Percentiles rank a stretch among this genome's conserved stretches.
These are phyloP conservation scores for Monosporascus sp. DNA, from an alignment of 2,329 filamentous ascomycete species.

Conservation along the genomic window DNA sequence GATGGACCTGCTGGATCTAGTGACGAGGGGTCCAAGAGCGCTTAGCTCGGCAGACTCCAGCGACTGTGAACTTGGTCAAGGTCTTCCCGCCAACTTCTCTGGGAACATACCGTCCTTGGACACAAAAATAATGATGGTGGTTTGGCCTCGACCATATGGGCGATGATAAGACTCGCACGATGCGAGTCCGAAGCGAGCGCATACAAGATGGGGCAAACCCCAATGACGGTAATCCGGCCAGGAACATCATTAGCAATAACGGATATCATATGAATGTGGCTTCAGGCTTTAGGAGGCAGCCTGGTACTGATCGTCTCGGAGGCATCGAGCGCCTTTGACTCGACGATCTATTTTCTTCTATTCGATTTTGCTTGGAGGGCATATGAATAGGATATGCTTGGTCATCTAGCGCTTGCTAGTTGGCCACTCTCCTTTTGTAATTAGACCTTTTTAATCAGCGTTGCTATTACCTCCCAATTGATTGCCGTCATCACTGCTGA, in stretches of 20 bases:
- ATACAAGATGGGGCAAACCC: too few relatives aligned
- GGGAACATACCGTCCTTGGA: not conserved
- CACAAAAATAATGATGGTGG: too few relatives aligned
- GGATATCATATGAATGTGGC: not conserved
- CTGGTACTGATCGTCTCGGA: not conserved
- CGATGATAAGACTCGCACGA: too few relatives aligned
- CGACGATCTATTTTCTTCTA: slow-evolving; percentile 1
- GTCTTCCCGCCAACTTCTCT: not conserved
- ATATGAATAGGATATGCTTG: slow-evolving; percentile 20
- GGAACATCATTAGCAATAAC: not conserved
- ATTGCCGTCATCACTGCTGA: not conserved
- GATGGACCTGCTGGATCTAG: not conserved
- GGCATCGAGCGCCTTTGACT: not conserved
- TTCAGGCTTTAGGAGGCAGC: not conserved
- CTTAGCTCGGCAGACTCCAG: not conserved
- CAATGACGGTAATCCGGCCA: too few relatives aligned
- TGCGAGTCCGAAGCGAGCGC: too few relatives aligned
- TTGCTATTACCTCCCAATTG: not conserved
- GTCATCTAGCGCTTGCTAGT: slow-evolving; percentile 18
- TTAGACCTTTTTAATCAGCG: slow-evolving; percentile 3
- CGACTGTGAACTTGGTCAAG: not conserved
- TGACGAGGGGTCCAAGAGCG: not conserved
- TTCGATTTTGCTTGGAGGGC: slow-evolving; percentile 10
- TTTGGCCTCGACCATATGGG: too few relatives aligned
- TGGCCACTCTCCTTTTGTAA: slow-evolving; percentile 19